Base-by-base conservation (phyloP, 2,329 filamentous ascomycete genomes). In the Fusarium beomiforme region DNA sequence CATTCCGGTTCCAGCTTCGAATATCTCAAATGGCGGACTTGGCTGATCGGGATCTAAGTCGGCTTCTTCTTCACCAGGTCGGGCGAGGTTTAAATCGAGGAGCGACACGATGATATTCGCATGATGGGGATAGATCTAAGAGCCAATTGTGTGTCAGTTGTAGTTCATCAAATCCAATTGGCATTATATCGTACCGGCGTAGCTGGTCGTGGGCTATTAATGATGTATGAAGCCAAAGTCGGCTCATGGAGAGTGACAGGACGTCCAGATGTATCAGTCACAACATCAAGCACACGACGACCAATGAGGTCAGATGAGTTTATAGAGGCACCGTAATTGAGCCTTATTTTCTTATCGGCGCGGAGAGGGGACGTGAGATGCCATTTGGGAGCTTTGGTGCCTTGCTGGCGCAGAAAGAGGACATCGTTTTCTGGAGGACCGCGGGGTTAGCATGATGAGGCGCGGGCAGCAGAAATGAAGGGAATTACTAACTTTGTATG, bases 1-100 rank as follows among this genome's bases (percentile, higher is more conserved):
- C 84, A 95, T 92, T n/a, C 93, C 93, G 6, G 93, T 96, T 19
- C 93, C 93, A 49, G 93, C 93, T 80, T 96, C 93, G 56, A 96
- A 90, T 46, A 96, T 92, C 77, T 95, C 92, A 16, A 95, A 79
- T 1, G 86, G 87, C 12, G 83, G 79, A 36, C 50, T 29, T 6
- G 31, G 21, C 17, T 80, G 73, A 16, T 81, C 78, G 9, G 80
- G 78, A 17, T 49, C 41, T 11, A 16, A 17, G 31, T 75, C 73
- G 14, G 75, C 64, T 23, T 79, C 78, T 26, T 81, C 78, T 65
- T 81, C 76, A 39, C 75, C 70, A 33, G 81, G 74, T 75, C 82
- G 79, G 5, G 83, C 77, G 33, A 89, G 87, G 78, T 95, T 90
- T 46, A 96, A 85, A 78, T 96, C 93, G 24, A 97, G 86, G 26